These are phyloP conservation scores for Brassica juncea DNA, from an alignment of 345 rosid species.

Conservation along the genomic window DNA sequence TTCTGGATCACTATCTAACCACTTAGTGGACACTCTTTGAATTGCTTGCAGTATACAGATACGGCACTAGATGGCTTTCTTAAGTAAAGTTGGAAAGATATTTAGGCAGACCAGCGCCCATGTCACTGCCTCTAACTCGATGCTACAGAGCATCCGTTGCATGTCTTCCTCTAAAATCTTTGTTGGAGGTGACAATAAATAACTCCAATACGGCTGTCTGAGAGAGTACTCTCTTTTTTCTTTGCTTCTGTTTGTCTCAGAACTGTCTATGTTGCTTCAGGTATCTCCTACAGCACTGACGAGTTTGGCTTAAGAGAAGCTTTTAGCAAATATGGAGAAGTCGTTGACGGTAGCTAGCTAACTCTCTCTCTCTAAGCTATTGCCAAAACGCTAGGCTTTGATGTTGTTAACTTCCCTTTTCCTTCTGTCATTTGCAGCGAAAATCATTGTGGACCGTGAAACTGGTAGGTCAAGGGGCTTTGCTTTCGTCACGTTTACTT, in stretches of 20 bases:
- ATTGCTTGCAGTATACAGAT: slow-evolving; percentile 11
- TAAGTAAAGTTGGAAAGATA: slow-evolving; percentile 70
- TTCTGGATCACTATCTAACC: background rate
- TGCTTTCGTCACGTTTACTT: slow-evolving; percentile 75
- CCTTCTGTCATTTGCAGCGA: slow-evolving; percentile 50
- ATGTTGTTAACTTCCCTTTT: background rate
- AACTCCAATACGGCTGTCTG: background rate
- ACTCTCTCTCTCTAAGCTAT: slow-evolving; percentile 25
- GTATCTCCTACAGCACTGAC: slow-evolving; percentile 75
- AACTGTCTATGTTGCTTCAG: slow-evolving; percentile 45
- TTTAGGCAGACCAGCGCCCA: slow-evolving; percentile 62
- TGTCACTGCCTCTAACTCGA: slow-evolving; percentile 44
- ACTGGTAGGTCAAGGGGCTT: slow-evolving; percentile 92
- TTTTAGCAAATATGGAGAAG: slow-evolving; percentile 83
- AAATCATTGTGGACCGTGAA: slow-evolving; percentile 83
- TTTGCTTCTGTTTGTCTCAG: background rate
- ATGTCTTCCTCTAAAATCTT: slow-evolving; percentile 83
- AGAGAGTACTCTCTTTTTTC: background rate
- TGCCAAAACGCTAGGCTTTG: slow-evolving; percentile 41
- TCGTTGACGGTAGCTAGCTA: slow-evolving; percentile 62
- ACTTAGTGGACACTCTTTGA: slow-evolving; percentile 11
- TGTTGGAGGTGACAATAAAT: slow-evolving; percentile 64
- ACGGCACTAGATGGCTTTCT: slow-evolving; percentile 64
- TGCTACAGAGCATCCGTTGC: slow-evolving; percentile 72
- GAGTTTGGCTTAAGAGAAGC: slow-evolving; percentile 68